Evolutionary conservation across 2,329 filamentous ascomycete species (phyloP).

Genomic region (Cladosporium sphaerospermum): DNA sequence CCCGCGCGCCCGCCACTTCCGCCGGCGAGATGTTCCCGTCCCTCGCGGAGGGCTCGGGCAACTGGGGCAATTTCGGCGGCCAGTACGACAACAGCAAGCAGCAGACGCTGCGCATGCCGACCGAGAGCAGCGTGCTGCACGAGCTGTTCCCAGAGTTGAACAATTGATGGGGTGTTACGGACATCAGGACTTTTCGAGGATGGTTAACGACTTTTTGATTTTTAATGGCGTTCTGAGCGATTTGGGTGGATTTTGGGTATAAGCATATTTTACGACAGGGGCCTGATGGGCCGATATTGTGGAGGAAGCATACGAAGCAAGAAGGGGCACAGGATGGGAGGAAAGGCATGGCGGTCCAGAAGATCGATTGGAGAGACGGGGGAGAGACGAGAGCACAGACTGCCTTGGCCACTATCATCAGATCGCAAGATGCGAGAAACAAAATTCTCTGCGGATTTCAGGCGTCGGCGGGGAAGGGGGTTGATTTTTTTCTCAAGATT

Average conservation of each 20-base stretch:
- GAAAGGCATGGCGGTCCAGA: too few species aligned
- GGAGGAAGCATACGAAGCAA: too few species aligned
- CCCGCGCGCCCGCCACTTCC: slow-evolving; percentile 13
- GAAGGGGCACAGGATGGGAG: too few species aligned
- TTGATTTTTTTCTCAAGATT: too few species aligned
- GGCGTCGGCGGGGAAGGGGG: too few species aligned
- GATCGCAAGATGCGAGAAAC: too few species aligned
- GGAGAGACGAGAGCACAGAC: too few species aligned
- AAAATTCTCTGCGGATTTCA: too few species aligned
- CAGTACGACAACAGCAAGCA: slow-evolving; percentile 30
- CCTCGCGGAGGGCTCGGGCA: slow-evolving; percentile 19
- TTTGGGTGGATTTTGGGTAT: background rate
- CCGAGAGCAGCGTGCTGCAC: slow-evolving; percentile 24
- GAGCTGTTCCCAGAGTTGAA: slow-evolving; percentile 25
- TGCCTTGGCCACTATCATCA: too few species aligned
- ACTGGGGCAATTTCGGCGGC: slow-evolving; percentile 32
- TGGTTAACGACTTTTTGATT: background rate
- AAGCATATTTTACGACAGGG: too few species aligned
- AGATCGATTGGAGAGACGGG: too few species aligned
- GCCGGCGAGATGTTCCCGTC: slow-evolving; percentile 27
- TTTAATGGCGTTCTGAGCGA: slow-evolving; percentile 6
- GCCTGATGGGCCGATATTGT: too few species aligned
- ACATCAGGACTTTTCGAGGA: background rate
- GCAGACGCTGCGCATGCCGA: slow-evolving; percentile 10
- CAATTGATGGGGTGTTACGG: slow-evolving; percentile 1